Conservation (phyloP, 2,329 filamentous ascomycete genomes). For the Teratosphaeria gauchensis region DNA sequence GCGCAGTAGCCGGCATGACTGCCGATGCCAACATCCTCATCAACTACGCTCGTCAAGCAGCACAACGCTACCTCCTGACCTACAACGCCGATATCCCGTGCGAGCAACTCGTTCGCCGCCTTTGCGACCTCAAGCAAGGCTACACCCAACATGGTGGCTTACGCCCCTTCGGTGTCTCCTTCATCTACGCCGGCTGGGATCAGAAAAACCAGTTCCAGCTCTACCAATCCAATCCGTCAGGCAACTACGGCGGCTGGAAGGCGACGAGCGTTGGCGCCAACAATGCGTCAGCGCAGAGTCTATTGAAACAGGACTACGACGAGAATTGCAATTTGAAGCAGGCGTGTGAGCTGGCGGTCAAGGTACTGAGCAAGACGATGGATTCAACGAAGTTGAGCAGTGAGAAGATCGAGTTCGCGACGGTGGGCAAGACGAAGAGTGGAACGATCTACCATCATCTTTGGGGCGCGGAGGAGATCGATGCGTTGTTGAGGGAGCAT, state of each 20-base stretch:
- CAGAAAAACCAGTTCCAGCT: conserved; percentile 94
- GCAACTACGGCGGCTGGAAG: conserved; percentile 99
- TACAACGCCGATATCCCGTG: conserved; percentile 99
- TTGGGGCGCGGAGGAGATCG: conserved; percentile 96
- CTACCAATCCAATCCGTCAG: conserved; percentile 96
- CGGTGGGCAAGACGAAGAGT: conserved; percentile 87
- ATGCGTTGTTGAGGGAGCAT: conserved; percentile 85
- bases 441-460: conserved; percentile 97
- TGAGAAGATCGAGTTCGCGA: conserved; percentile 99
- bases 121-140: conserved; percentile 97
- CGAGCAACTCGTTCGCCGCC: conserved; percentile 90
- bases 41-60: conserved; percentile 96
- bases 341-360: conserved; percentile 93
- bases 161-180: conserved; percentile 93
- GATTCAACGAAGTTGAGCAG: conserved; percentile 97
- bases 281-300: conserved; percentile 91
- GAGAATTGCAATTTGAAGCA: conserved; percentile 94
- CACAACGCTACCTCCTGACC: conserved; percentile 93
- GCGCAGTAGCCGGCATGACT: conserved; percentile 96
- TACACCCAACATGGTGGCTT: conserved; percentile 99
- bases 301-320: conserved; percentile 99
- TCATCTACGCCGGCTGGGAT: conserved; percentile 99
- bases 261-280: conserved; percentile 96
- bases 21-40: conserved; percentile 99
- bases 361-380: conserved; percentile 99